Evolutionary conservation across 352 stramenopile species (phyloP), one percentile per base, ranked within the genome.

Genomic region (Phytophthora sp.): DNA sequence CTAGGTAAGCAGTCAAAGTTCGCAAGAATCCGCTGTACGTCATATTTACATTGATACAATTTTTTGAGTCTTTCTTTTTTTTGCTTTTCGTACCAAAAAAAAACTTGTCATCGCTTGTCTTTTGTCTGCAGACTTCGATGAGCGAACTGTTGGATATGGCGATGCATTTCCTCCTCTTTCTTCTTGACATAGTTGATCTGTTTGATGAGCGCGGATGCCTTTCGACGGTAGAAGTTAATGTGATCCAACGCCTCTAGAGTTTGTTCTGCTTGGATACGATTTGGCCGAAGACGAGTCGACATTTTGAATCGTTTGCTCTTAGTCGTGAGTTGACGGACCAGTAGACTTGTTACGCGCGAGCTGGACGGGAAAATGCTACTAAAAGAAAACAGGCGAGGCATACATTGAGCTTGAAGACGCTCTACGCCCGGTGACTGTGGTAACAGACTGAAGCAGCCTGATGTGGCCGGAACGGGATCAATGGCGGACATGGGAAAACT

Each of bases 141-240:
- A 8, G 82, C 81, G 29, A 91, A 80, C 11, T 69, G 61, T 54
- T 89, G 80, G 63, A 91, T 89, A 12, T 89, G 80, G 1, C 75
- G 74, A 49, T 80, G 81, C 77, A 89, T 83, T 36, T 87, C 78
- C 20, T 88, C 74, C 60, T 91, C 74, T 38, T 91, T 91, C 35
- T 70, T 71, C 57, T 81, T 86, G 27, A 73, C 82, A 16, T 77
- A 61, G 21, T 73, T 74, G 74, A 91, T 91, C 45, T 89, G 87
- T 26, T 88, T 83, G 56, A 91, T 84, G 13, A 91, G 69, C 15
- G 84, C 63, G 20, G 82, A 80, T 1, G 82, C 82, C 49, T 86
- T 83, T 20, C 80, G 75, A 21, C 71, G 73, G 61, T 88, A 91
- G 53, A 89, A 91, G 27, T 84, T 75, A 9, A 91, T 74, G 9